Base-by-base conservation (phyloP, 768 basidiomycete species). In the Naganishia vishniacii region DNA sequence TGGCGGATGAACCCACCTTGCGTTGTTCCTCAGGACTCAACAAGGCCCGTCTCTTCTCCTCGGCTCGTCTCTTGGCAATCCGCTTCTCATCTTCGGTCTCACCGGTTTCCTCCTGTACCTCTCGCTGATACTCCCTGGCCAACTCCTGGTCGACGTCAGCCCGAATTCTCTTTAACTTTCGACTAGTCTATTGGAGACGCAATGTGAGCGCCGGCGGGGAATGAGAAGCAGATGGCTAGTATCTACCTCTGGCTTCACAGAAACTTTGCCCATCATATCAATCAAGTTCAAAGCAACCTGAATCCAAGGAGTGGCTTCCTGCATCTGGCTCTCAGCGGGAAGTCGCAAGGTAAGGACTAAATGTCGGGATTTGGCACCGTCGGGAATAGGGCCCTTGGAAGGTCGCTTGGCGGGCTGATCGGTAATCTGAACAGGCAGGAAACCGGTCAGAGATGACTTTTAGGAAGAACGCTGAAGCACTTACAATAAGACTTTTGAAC, bases 321-420 rank as follows among this genome's bases (percentile, higher is more conserved):
- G 75, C 3, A 81, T 80, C 34, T 81, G 77, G 1, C 81, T 78
- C 0, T 81, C 28, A 5, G 56, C 77, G 5, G 88, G 88, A 20
- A 83, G 78, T 32, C 74, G 73, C 51, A 93, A 78, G 44, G 82
- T 83, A 58, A 95, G 81, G 58, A 89, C 82, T 71, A 94, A 81
- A 69, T 87, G 89, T 72, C 90, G 88, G 70, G 84, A 81, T 65
- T 83, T 82, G 45, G 83, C 76, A 49, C 80, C 76, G 41, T 83
- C 75, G 4, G 82, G 71, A 45, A 85, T 64, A 0, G 84, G 82
- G 2, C 78, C 73, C 31, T 68, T 67, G 0, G 71, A 65, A 0
- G 92, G 92, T 61, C 88, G 85, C 25, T 81, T 81, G 59, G 85
- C 81, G 8, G 91, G 89, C 72, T 91, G 88, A 80, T 95, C 92